phyloP scores from a whole-genome alignment of 1,284 basidiomycete species.

The Porogramme epimiltina region DNA sequence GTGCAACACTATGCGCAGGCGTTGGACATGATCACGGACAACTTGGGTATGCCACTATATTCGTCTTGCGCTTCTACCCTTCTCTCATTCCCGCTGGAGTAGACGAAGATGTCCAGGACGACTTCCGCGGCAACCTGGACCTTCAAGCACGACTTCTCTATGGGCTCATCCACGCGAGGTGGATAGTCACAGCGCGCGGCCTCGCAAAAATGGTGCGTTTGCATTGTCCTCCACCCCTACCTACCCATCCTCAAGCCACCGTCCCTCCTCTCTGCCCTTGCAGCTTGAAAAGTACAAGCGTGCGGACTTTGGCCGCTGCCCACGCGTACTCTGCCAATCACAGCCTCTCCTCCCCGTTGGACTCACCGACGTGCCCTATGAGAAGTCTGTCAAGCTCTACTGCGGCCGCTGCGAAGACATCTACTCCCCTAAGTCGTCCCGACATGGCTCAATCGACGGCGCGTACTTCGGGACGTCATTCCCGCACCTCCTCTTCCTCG shows the following conservation, averaged over 20 bases:
- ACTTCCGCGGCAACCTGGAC: constrained; percentile 81
- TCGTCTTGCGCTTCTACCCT: not conserved
- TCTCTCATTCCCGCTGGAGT: not conserved
- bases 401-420: constrained; percentile 97
- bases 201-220: constrained; percentile 90
- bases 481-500: constrained; percentile 93
- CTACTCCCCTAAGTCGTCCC: constrained; percentile 92
- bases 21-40: constrained; percentile 94
- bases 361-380: constrained; percentile 90
- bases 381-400: constrained; percentile 96
- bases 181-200: constrained; percentile 93
- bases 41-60: constrained; percentile 67
- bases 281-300: constrained; percentile 97
- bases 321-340: constrained; percentile 88
- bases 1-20: constrained; percentile 95
- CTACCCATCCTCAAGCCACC: not conserved
- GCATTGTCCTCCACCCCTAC: not conserved
- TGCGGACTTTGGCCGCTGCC: constrained; percentile 95
- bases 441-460: constrained; percentile 94
- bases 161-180: constrained; percentile 95
- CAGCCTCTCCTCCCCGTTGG: constrained; percentile 96
- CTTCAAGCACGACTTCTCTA: constrained; percentile 90
- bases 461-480: constrained; percentile 98
- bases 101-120: constrained; percentile 84
- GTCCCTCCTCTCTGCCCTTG: constrained; percentile 3